Evolutionary conservation across 148 eudicot genomes (phyloP).

Genomic region (Vaccinium macrocarpon): DNA sequence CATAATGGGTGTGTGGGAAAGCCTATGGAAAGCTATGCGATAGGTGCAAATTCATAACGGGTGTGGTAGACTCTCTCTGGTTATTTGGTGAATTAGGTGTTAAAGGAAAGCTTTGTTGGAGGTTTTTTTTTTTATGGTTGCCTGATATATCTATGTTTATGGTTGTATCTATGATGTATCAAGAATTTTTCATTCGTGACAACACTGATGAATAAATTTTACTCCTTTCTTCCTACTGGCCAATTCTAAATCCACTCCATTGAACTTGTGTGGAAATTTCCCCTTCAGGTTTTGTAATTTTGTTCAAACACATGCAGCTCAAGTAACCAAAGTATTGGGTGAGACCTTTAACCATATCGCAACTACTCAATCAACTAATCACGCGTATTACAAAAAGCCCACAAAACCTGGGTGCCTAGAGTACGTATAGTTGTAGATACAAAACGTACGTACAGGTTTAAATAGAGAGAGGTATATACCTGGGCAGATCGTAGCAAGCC

Average conservation of each 20-base stretch:
- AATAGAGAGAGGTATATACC: neutral
- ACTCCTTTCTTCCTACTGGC: neutral
- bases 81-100: neutral
- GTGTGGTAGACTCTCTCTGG: neutral
- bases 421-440: neutral
- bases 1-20: neutral
- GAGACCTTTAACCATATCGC: too few relatives aligned
- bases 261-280: neutral
- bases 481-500: neutral
- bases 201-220: neutral
- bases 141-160: neutral
- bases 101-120: neutral
- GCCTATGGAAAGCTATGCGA: neutral
- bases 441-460: neutral
- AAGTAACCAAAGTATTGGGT: too few relatives aligned
- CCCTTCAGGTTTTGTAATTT: neutral
- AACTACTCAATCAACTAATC: too few relatives aligned
- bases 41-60: neutral
- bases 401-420: neutral
- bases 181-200: neutral
- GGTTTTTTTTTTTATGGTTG: neutral
- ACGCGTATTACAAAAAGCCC: neutral
- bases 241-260: neutral
- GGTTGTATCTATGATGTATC: neutral
- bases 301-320: neutral